Percentiles rank a stretch among this genome's conserved stretches.
Evolutionary conservation across 495 filamentous ascomycete genomes (phyloP).

Genomic region (Aspergillus carlsbadensis): DNA sequence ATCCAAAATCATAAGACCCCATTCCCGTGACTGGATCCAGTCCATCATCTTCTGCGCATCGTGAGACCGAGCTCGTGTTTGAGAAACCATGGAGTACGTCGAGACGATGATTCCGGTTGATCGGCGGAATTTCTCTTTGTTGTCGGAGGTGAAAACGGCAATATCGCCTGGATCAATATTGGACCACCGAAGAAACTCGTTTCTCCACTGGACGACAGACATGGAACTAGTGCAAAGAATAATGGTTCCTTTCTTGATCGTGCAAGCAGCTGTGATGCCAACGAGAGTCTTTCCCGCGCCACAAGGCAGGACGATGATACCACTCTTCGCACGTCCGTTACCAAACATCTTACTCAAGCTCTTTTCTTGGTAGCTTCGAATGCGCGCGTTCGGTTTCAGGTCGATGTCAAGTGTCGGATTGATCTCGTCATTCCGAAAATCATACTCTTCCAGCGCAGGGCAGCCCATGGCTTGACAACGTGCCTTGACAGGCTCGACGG

Average conservation of each 20-base stretch:
- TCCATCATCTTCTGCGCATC: slow-evolving; percentile 98
- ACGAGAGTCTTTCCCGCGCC: slow-evolving; percentile 97
- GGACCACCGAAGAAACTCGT: slow-evolving; percentile 96
- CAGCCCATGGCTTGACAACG: slow-evolving; percentile 82
- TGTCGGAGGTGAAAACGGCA: slow-evolving; percentile 90
- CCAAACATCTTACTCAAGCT: slow-evolving; percentile 99
- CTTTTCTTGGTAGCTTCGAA: slow-evolving; percentile 93
- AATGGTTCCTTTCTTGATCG: slow-evolving; percentile 93
- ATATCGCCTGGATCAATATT: slow-evolving; percentile 94
- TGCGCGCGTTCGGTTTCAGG: slow-evolving; percentile 77
- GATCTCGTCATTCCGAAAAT: slow-evolving; percentile 88
- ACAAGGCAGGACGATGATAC: slow-evolving; percentile 96
- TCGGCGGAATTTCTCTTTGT: slow-evolving; percentile 84
- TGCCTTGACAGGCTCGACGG: slow-evolving; percentile 84
- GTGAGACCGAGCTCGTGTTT: slow-evolving; percentile 79
- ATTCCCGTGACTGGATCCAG: slow-evolving; percentile 86
- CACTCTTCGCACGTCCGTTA: slow-evolving; percentile 93
- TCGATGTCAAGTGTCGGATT: slow-evolving; percentile 94
- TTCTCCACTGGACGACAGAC: slow-evolving; percentile 96
- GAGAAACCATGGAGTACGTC: slow-evolving; percentile 97
- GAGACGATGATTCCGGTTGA: slow-evolving; percentile 95
- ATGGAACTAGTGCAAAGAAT: slow-evolving; percentile 96
- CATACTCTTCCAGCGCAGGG: slow-evolving; percentile 94
- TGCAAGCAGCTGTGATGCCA: slow-evolving; percentile 94
- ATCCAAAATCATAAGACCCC: slow-evolving; percentile 97